phyloP scores from a whole-genome alignment of 768 basidiomycete species.

The Nidularia pulvinata region DNA sequence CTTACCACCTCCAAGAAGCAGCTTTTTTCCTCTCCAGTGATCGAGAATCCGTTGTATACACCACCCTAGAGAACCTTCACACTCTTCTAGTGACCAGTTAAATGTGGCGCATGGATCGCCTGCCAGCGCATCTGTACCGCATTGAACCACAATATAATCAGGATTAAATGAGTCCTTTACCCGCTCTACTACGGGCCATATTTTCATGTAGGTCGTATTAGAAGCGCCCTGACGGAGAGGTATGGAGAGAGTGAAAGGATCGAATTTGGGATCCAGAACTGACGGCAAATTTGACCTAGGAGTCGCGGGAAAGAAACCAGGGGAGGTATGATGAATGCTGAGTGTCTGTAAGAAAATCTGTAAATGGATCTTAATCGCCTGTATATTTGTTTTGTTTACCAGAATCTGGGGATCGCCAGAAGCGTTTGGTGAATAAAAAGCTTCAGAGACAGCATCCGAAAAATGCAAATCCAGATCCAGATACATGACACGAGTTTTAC shows the following conservation, averaged over 20 bases:
- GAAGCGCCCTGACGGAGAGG: constrained; percentile 79
- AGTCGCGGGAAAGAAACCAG: constrained; percentile 83
- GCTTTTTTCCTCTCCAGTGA: constrained; percentile 57
- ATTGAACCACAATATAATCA: constrained; percentile 81
- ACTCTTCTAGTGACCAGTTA: constrained; percentile 63
- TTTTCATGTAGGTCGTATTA: constrained; percentile 51
- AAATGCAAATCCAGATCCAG: constrained; percentile 93
- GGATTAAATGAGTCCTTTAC: constrained; percentile 66
- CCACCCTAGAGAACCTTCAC: constrained; percentile 72
- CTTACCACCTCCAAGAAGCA: constrained; percentile 78
- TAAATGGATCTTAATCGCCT: background rate
- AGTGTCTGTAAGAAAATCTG: constrained; percentile 48
- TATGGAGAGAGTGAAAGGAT: constrained; percentile 76
- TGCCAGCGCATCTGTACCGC: constrained; percentile 85
- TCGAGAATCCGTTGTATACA: constrained; percentile 50
- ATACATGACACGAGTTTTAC: constrained; percentile 75
- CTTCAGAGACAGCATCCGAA: constrained; percentile 84
- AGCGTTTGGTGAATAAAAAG: constrained; percentile 48
- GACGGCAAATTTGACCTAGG: constrained; percentile 45
- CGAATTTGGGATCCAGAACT: constrained; percentile 28
- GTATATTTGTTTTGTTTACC: constrained; percentile 23
- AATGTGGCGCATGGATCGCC: constrained; percentile 79
- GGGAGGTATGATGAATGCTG: constrained; percentile 82
- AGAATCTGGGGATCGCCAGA: constrained; percentile 39
- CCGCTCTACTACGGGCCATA: constrained; percentile 67